A percentile compares a stretch with the other conserved stretches of the same genome.
phyloP scores from a whole-genome alignment of 1,284 basidiomycete genomes.

The Porodaedalea pini region DNA sequence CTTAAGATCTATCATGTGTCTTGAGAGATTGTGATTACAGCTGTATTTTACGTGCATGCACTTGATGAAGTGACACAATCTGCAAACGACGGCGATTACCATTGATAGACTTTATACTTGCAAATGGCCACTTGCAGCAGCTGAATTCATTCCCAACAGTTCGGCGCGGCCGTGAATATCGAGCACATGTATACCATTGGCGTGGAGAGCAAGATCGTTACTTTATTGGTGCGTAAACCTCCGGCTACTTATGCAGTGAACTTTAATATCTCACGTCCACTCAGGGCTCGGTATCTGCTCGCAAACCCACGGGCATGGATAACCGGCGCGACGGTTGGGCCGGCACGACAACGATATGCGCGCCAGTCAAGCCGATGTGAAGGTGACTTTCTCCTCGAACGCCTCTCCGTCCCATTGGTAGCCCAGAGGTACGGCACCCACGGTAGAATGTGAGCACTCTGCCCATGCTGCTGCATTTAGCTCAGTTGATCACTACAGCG shows the following conservation, averaged over 20 bases:
- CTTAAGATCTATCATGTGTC: not conserved
- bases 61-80: not conserved
- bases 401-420: not conserved
- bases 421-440: not conserved
- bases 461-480: not conserved
- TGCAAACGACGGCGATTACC: not conserved
- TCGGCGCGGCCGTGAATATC: not conserved
- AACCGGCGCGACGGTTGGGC: not conserved
- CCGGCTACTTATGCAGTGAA: not conserved
- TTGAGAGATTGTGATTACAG: not conserved
- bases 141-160: not conserved
- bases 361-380: not conserved
- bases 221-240: not conserved
- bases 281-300: not conserved
- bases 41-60: not conserved
- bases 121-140: not conserved
- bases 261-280: not conserved
- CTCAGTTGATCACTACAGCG: not conserved
- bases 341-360: not conserved
- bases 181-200: not conserved
- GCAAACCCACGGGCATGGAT: slow-evolving; percentile 1
- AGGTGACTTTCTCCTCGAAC: not conserved
- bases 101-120: slow-evolving; percentile 3
- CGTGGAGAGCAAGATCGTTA: not conserved
- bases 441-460: not conserved